Percentiles rank a stretch among this genome's conserved stretches.
phyloP scores from a whole-genome alignment of 73 alveolate species.

The Uronychia setigera region DNA sequence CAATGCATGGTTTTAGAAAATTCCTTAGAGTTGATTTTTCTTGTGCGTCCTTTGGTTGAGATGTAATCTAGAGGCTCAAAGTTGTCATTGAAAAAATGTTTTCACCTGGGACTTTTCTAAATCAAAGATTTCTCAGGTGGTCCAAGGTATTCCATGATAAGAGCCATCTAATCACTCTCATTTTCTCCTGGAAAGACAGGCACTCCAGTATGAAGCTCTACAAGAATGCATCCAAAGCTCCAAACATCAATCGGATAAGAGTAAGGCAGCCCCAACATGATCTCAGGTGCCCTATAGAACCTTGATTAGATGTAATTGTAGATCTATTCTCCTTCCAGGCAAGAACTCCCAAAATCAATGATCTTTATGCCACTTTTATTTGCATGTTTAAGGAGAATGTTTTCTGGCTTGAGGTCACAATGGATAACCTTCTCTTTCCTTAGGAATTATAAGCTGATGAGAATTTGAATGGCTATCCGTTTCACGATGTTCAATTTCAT shows the following conservation, averaged over 20 bases:
- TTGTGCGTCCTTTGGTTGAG: too few species aligned
- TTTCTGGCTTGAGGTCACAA: slow-evolving; percentile 94
- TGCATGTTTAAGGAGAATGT: slow-evolving; percentile 70
- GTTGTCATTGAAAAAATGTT: too few species aligned
- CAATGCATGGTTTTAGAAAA: too few species aligned
- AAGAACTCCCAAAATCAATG: slow-evolving; percentile 88
- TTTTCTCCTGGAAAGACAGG: slow-evolving; percentile 72
- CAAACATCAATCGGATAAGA: slow-evolving; percentile 77
- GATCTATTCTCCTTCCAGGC: slow-evolving; percentile 60
- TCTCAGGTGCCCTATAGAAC: slow-evolving; percentile 76
- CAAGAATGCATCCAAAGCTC: slow-evolving; percentile 75
- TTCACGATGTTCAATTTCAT: slow-evolving; percentile 73
- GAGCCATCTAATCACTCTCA: slow-evolving; percentile 21
- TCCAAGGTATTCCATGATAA: slow-evolving; percentile 1
- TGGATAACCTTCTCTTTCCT: slow-evolving; percentile 76
- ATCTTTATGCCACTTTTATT: slow-evolving; percentile 72
- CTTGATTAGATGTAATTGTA: slow-evolving; percentile 61
- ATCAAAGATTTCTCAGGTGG: neutral
- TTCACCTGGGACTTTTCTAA: neutral
- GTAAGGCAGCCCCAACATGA: slow-evolving; percentile 69
- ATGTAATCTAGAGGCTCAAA: too few species aligned
- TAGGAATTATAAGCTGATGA: slow-evolving; percentile 69
- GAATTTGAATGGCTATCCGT: slow-evolving; percentile 82
- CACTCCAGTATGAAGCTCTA: slow-evolving; percentile 70
- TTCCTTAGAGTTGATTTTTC: too few species aligned